Evolutionary conservation across 805 yeast genomes (phyloP).

Genomic region (Candida maltosa): DNA sequence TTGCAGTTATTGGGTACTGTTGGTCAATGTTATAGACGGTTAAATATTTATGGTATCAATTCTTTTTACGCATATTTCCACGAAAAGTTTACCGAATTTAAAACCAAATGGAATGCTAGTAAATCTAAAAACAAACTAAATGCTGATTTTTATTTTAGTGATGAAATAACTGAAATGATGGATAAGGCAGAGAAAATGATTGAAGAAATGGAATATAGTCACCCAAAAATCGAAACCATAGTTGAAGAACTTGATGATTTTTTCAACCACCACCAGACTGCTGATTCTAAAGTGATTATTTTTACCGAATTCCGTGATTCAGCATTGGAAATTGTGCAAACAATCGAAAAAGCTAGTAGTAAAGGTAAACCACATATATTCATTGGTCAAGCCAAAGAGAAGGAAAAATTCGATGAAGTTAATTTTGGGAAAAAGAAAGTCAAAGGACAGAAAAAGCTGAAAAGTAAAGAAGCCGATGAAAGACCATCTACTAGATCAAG

Average conservation of each 20-base stretch:
- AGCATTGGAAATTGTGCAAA: conserved; percentile 80
- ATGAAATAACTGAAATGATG: conserved; percentile 43
- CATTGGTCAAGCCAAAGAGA: conserved; percentile 85
- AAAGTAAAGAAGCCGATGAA: conserved; percentile 7
- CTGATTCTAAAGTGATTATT: conserved; percentile 72
- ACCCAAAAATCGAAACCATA: conserved; percentile 67
- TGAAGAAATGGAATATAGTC: conserved; percentile 25
- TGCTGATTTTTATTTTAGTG: conserved; percentile 57
- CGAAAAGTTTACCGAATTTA: conserved; percentile 56
- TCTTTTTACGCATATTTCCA: conserved; percentile 69
- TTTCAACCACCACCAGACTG: conserved; percentile 37
- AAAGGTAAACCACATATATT: conserved; percentile 72
- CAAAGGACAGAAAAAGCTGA: conserved; percentile 25
- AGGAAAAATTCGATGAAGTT: conserved; percentile 63
- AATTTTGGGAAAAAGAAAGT: conserved; percentile 27
- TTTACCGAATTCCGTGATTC: conserved; percentile 89
- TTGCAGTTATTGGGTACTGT: conserved; percentile 63
- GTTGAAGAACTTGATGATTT: conserved; percentile 57
- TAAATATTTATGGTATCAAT: conserved; percentile 78
- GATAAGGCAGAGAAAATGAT: conserved; percentile 4
- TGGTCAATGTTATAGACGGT: conserved; percentile 66
- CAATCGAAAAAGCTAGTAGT: conserved; percentile 39
- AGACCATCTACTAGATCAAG: conserved; percentile 45
- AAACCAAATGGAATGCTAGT: conserved; percentile 50
- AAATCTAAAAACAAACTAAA: conserved; percentile 65